Evolutionary conservation across 192 early-diverging fungal genomes (phyloP), one percentile per base, ranked within the genome.

Genomic region (Backusella tuberculispora): DNA sequence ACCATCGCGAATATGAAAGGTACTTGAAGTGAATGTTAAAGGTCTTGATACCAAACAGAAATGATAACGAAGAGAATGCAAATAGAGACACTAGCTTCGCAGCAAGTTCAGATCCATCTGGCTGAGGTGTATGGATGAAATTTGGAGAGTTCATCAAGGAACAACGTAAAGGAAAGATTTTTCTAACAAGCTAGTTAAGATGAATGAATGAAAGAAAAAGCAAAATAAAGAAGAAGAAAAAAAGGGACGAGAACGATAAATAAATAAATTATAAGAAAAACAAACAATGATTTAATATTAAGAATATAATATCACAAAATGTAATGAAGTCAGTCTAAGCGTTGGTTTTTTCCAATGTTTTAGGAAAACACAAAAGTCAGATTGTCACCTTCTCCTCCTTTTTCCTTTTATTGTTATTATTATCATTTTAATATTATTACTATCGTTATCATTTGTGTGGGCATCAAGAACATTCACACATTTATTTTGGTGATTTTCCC

Each of bases 1-100:
- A 76, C 17, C 72, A 75, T 21, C 83, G 67, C 13, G 81, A 75
- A 42, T 83, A 82, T 65, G 71, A 65, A n/a, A 80, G 65, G 13
- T 80, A 76, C 26, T 67, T 76, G 56, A 65, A 80, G 10, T 73
- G 70, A n/a, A 73, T 60, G 48, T 76, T 73, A 21, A 38, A 76
- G n/a, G 75, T 76, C 42, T 80, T 80, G 38, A 73, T 47, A 10
- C 79, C 79, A 73, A 76, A 76, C 17, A 80, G 40, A 44, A 44
- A 19, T 3, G 71, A 76, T 6, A 80, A 42, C 10, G 73, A 68
- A 40, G 75, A 70, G 13, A 71, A 67, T 29, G 74, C 69, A 15
- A 76, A 29, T 15, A 80, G 24, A 6, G 71, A 68, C 7, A 80
- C 21, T 15, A 80, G 21, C 15, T 80, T 75, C 13, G 79, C 65